These are phyloP conservation scores for Serendipita sp. DNA, from an alignment of 768 basidiomycete genomes.

Conservation along the genomic window DNA sequence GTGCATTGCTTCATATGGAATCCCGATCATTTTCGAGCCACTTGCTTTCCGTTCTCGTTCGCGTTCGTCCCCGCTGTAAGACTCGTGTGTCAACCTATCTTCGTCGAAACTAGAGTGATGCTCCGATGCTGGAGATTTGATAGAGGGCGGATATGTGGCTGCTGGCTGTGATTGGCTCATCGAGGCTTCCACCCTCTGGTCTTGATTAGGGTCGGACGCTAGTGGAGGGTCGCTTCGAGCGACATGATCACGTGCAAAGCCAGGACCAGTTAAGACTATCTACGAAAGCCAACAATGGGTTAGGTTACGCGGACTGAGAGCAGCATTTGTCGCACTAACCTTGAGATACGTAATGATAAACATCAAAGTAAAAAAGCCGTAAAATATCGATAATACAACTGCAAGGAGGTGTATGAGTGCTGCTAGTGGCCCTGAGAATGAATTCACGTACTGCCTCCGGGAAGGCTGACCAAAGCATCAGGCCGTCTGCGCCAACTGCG, in stretches of 20 bases:
- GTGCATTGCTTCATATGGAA: background rate
- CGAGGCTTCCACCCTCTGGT: too few relatives aligned
- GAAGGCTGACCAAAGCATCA: background rate
- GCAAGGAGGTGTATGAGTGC: background rate
- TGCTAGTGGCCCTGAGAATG: background rate
- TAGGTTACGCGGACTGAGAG: background rate
- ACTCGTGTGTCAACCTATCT: conserved; percentile 3
- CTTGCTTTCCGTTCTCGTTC: background rate
- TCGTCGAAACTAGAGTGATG: background rate
- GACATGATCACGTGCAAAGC: background rate
- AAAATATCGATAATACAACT: conserved; percentile 5
- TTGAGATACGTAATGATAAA: background rate
- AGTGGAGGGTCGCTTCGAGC: background rate
- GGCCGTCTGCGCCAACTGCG: background rate
- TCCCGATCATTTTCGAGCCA: background rate
- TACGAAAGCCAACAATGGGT: background rate
- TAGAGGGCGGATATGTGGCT: background rate
- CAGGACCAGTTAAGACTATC: background rate
- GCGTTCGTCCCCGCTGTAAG: background rate
- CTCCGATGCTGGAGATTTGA: background rate
- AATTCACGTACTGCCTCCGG: background rate
- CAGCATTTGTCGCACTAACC: background rate
- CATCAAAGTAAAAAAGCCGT: conserved; percentile 2
- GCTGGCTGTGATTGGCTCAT: background rate
- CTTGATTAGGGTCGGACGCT: background rate